Evolutionary conservation across 192 early-diverging fungal genomes (phyloP).

Genomic region (Backusella psychrophila): DNA sequence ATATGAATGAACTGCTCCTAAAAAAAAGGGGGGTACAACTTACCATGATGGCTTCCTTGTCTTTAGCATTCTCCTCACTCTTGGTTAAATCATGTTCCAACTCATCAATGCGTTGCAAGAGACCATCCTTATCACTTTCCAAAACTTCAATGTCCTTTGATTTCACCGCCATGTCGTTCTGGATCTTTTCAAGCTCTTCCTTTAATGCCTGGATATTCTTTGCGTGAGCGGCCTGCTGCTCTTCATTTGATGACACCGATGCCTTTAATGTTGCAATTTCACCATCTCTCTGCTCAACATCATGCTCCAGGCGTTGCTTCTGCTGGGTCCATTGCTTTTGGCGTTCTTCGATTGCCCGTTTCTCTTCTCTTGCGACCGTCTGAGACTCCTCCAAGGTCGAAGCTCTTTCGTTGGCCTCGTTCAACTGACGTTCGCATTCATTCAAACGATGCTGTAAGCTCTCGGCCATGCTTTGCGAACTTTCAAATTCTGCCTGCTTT

Average conservation of each 20-base stretch:
- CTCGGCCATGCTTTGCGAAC: slow-evolving; percentile 54
- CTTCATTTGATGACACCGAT: slow-evolving; percentile 33
- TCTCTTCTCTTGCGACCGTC: slow-evolving; percentile 31
- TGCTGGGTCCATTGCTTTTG: slow-evolving; percentile 37
- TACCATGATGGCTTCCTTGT: neutral
- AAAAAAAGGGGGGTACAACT: neutral
- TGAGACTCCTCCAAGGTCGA: slow-evolving; percentile 54
- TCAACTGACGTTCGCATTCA: slow-evolving; percentile 42
- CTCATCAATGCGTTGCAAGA: slow-evolving; percentile 19
- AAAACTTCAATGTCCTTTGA: slow-evolving; percentile 6
- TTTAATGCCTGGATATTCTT: slow-evolving; percentile 24
- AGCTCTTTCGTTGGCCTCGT: slow-evolving; percentile 51
- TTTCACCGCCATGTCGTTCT: slow-evolving; percentile 10
- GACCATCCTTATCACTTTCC: slow-evolving; percentile 11
- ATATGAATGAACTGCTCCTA: neutral
- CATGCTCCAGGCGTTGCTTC: slow-evolving; percentile 33
- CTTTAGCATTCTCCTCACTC: neutral
- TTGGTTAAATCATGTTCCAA: slow-evolving; percentile 3
- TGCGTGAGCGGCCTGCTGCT: slow-evolving; percentile 22
- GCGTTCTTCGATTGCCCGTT: slow-evolving; percentile 33
- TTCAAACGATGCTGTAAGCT: slow-evolving; percentile 53
- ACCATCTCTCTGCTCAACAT: slow-evolving; percentile 39
- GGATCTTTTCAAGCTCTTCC: slow-evolving; percentile 24
- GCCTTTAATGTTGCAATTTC: slow-evolving; percentile 25
- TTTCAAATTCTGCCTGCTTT: slow-evolving; percentile 60